Evolutionary conservation across 352 stramenopile species (phyloP), one percentile per base, ranked within the genome.

Genomic region (Blastocystis sp.): DNA sequence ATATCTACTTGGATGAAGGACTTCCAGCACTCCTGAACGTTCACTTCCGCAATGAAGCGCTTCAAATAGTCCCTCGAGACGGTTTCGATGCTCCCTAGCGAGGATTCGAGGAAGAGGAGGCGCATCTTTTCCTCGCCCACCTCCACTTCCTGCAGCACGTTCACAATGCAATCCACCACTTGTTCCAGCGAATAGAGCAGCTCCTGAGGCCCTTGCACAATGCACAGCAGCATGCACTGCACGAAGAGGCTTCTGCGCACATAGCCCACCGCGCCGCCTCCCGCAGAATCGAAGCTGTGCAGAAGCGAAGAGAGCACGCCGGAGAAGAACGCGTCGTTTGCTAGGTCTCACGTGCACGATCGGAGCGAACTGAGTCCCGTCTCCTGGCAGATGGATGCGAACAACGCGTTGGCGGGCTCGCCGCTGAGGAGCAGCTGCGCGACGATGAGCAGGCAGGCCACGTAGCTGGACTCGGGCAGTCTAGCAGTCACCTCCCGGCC

Each of bases 111-210:
- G 21, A 84, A 84, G 1, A 84, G n/a, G 21, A 84, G n/a, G 17
- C 74, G 74, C 61, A 84, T 67, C 34, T 84, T 84, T 1, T 84
- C 74, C 45, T 84, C 74, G 4, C 74, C 52, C 61, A 67, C 74
- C 48, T 84, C 74, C 61, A 67, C 56, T 28, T 84, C 74, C 38
- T 38, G 28, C n/a, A 84, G 34, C 48, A 84, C 74, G 45, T 84
- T 84, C 56, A 67, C 17, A 56, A 52, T 41, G 48, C 74, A 84
- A 17, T 84, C 74, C 9, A 56, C 38, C 53, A 84, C 53, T n/a
- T 66, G 45, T 52, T 84, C 74, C 61, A 84, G 48, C 21, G 38
- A n/a, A 2, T 84, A 53, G 5, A 66, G 52, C 21, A 9, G 21
- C n/a, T 19, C 43, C 41, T 81, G 38, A 5, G 45, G 19, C 34